phyloP scores from a whole-genome alignment of 169 alveolate species.

The Cryptosporidium xiaoi region DNA sequence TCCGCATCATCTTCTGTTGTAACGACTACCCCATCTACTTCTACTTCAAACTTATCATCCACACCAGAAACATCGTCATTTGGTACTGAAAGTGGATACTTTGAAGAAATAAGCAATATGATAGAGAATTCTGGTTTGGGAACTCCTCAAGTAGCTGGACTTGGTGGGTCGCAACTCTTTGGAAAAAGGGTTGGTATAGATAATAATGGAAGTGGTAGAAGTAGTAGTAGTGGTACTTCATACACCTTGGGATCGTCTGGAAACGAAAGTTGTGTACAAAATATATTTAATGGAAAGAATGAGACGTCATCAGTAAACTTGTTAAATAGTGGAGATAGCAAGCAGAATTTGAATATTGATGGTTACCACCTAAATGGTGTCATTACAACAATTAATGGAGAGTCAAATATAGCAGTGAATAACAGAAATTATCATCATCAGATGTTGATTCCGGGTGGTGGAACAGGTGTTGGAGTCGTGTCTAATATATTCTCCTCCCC shows the following conservation, averaged over 20 bases:
- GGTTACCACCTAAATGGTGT: neutral
- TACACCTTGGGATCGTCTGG: no score
- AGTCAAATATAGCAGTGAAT: neutral
- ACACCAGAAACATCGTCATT: slow-evolving; percentile 19
- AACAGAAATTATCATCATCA: neutral
- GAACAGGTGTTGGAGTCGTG: neutral
- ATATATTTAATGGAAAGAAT: neutral
- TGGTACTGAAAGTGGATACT: slow-evolving; percentile 26
- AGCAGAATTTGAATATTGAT: neutral
- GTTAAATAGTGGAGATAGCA: neutral
- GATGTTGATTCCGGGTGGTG: neutral
- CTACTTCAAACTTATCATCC: slow-evolving; percentile 25
- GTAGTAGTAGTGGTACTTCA: neutral
- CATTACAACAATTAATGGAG: neutral
- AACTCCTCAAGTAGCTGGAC: slow-evolving; percentile 43
- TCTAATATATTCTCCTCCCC: slow-evolving; percentile 64
- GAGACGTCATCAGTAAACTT: neutral
- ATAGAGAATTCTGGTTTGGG: slow-evolving; percentile 60
- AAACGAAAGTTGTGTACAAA: neutral
- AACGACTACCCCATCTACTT: slow-evolving; percentile 35
- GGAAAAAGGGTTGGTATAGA: neutral
- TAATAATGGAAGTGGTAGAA: neutral
- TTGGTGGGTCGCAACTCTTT: slow-evolving; percentile 27
- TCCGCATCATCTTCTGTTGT: neutral
- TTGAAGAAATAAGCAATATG: slow-evolving; percentile 61